phyloP scores from a whole-genome alignment of 768 basidiomycete genomes.

The Leccinum rimulosum region DNA sequence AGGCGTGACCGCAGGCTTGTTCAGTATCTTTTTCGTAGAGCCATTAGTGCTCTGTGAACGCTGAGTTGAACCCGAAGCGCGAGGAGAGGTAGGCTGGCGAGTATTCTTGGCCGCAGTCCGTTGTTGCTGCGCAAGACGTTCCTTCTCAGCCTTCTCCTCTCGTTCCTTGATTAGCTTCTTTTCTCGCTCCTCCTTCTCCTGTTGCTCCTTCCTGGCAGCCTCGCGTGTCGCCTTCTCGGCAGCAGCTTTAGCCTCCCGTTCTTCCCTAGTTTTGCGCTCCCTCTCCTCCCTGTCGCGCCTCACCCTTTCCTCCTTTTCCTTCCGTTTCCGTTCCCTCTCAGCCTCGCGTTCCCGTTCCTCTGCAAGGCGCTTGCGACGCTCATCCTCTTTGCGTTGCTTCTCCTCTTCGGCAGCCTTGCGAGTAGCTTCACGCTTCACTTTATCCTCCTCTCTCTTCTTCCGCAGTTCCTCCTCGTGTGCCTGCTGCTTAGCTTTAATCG shows the following conservation, averaged over 20 bases:
- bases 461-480: conserved; percentile 79
- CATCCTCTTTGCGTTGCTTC: conserved; percentile 79
- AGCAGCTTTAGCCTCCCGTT: conserved; percentile 56
- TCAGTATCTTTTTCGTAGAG: conserved; percentile 59
- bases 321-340: conserved; percentile 71
- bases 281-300: conserved; percentile 54
- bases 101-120: conserved; percentile 46
- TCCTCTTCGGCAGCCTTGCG: conserved; percentile 83
- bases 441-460: conserved; percentile 85
- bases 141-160: conserved; percentile 52
- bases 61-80: conserved; percentile 46
- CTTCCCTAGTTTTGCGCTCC: conserved; percentile 64
- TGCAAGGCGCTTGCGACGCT: conserved; percentile 67
- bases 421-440: conserved; percentile 69
- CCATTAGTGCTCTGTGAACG: conserved; percentile 48
- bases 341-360: conserved; percentile 81
- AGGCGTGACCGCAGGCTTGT: conserved; percentile 41
- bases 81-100: conserved; percentile 53
- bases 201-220: conserved; percentile 40
- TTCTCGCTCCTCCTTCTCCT: conserved; percentile 66
- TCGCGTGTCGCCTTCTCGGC: conserved; percentile 47
- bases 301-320: conserved; percentile 67
- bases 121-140: conserved; percentile 47
- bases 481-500: conserved; percentile 68
- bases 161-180: conserved; percentile 64